Evolutionary conservation across 177 flowering plant species (phyloP), one percentile per base, ranked within the genome.

Genomic region (Vitis hybrid): DNA sequence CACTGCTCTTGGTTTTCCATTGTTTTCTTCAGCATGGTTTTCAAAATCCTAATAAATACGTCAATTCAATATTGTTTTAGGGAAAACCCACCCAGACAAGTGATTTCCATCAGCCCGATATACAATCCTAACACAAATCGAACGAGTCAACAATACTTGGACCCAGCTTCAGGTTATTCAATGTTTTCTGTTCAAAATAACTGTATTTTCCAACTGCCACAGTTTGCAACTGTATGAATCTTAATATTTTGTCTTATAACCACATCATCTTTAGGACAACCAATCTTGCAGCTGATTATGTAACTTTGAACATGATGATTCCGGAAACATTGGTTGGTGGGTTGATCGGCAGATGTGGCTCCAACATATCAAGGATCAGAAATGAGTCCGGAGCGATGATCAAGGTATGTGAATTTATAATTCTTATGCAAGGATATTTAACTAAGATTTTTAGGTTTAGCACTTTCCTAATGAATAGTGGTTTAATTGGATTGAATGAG

Each of bases 271-370:
- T 83, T 87, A 83, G 90, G 92, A 80, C 77, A 73, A 79, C 81
- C 87, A 83, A 80, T 87, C 83, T 85, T 94, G 92, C 97, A 92
- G 95, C 83, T 90, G 93, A 89, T 56, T 83, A 79, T 86, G 85
- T 89, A 38, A 90, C 87, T 14, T 69, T 84, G 71, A 92, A 88
- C 79, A 88, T 90, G 86, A 22, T 85, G 89, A 84, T 94, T 67
- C 75, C 92, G 71, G 97, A 94, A 73, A 47, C 89, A 17, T 53
- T 88, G 82, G 86, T 89, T 76, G 97, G 98, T 80, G 98, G 98
- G 15, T 85, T 90, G 77, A 92, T 92, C 49, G 97, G 98, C 19
- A 83, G 88, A 69, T 66, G 81, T 31, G 98, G 98, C 55, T 85
- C 87, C 79, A 94, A 92, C 81, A 92, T 94, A 49, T 87, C 96